A percentile compares a stretch with the other conserved stretches of the same genome.
These are phyloP conservation scores for Aspergillus sp. DNA, from an alignment of 2,329 filamentous ascomycete genomes.

Conservation along the genomic window DNA sequence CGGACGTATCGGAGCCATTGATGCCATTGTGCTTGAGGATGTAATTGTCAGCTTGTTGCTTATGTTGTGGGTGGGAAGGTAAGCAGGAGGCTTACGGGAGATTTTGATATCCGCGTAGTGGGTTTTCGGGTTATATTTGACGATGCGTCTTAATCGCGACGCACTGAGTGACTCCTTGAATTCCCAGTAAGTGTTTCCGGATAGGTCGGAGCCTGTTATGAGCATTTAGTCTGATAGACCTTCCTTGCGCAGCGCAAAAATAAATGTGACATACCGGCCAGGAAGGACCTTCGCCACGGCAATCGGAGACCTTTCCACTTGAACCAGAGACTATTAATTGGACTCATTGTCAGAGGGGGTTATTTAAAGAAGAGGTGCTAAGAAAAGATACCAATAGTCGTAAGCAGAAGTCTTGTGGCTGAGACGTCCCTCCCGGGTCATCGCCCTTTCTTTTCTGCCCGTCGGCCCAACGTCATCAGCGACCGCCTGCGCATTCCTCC, in stretches of 20 bases:
- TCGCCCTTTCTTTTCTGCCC: background rate
- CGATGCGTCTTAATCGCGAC: conserved; percentile 51
- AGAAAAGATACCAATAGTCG: background rate
- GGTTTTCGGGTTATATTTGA: conserved; percentile 47
- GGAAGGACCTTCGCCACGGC: conserved; percentile 55
- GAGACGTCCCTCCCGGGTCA: background rate
- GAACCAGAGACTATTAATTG: conserved; percentile 49
- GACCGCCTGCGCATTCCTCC: conserved; percentile 1
- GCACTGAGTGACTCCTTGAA: conserved; percentile 54
- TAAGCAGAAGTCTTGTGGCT: background rate
- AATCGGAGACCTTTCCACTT: conserved; percentile 57
- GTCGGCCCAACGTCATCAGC: conserved; percentile 19
- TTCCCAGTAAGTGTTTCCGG: conserved; percentile 62
- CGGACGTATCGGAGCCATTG: conserved; percentile 62
- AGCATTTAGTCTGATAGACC: conserved; percentile 2
- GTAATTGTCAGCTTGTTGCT: conserved; percentile 10
- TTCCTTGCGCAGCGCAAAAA: background rate
- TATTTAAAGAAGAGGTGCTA: background rate
- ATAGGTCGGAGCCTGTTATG: conserved; percentile 50
- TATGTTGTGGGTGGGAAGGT: background rate
- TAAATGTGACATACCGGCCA: conserved; percentile 44
- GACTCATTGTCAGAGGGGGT: conserved; percentile 26
- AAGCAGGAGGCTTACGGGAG: conserved; percentile 40
- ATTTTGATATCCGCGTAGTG: conserved; percentile 57
- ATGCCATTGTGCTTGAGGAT: conserved; percentile 54